phyloP scores from a whole-genome alignment of 257 asterid species.

The Craterostigma plantagineum region DNA sequence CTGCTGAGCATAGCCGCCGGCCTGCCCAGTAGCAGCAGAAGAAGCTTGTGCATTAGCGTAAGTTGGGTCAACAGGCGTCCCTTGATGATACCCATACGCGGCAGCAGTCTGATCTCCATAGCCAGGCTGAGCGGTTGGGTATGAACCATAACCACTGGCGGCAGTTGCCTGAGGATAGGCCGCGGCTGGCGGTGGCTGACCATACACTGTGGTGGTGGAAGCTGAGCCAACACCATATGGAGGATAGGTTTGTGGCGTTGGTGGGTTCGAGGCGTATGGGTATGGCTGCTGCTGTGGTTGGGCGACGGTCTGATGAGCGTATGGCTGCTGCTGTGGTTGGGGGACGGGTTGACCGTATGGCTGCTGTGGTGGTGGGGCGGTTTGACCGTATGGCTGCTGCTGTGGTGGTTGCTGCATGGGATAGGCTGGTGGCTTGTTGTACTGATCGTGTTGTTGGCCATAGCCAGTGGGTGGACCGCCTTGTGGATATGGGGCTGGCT shows the following conservation, averaged over 20 bases:
- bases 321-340: conserved; percentile 14
- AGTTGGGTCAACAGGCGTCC: conserved; percentile 23
- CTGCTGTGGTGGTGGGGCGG: conserved; percentile 23
- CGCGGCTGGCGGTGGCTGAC: conserved; percentile 37
- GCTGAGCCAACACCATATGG: conserved; percentile 46
- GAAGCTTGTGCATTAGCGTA: conserved; percentile 18
- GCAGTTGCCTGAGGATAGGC: conserved; percentile 40
- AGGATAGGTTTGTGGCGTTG: conserved; percentile 49
- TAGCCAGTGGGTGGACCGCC: conserved; percentile 41
- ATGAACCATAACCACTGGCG: conserved; percentile 49
- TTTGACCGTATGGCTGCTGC: conserved; percentile 66
- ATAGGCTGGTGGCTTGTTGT: conserved; percentile 53
- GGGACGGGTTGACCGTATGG: conserved; percentile 30
- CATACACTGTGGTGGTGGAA: conserved; percentile 41
- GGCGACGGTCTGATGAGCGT: conserved; percentile 37
- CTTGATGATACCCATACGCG: conserved; percentile 69
- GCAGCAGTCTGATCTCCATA: conserved; percentile 48
- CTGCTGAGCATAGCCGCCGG: conserved; percentile 58
- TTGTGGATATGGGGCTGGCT: conserved; percentile 50
- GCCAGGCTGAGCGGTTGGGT: conserved; percentile 51
- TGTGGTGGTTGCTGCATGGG: conserved; percentile 61
- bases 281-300: conserved; percentile 64
- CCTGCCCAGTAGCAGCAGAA: conserved; percentile 26
- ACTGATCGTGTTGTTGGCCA: conserved; percentile 57
- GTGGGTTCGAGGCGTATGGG: conserved; percentile 43